phyloP scores from a whole-genome alignment of 2,329 filamentous ascomycete species.

The Stemphylium vesicarium region DNA sequence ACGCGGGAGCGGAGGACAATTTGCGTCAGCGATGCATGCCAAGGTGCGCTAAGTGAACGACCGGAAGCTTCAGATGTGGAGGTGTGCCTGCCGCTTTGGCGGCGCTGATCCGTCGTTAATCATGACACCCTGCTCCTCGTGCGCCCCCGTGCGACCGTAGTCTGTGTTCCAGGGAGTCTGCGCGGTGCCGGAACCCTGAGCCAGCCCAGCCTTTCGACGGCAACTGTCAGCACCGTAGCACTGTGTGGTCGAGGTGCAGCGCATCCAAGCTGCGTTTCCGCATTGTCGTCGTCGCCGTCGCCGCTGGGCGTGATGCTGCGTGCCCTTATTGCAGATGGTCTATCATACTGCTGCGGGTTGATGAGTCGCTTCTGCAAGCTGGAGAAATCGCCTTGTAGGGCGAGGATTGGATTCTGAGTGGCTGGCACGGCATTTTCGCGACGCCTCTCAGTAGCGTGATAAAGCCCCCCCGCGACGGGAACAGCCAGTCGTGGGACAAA shows the following conservation, averaged over 20 bases:
- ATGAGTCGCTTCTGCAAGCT: constrained; percentile 11
- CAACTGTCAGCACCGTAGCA: constrained; percentile 11
- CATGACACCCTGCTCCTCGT: constrained; percentile 22
- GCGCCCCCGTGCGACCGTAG: constrained; percentile 18
- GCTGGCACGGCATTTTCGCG: constrained; percentile 17
- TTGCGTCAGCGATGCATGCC: constrained; percentile 39
- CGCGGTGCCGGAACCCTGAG: constrained; percentile 19
- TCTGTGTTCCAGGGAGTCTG: constrained; percentile 17
- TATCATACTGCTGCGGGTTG: not conserved
- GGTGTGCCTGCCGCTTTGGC: constrained; percentile 30
- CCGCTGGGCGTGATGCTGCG: constrained; percentile 6
- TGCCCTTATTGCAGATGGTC: constrained; percentile 11
- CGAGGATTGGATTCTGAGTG: constrained; percentile 19
- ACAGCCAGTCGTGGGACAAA: constrained; percentile 8
- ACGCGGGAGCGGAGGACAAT: constrained; percentile 43
- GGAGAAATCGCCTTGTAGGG: constrained; percentile 29
- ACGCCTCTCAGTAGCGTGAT: constrained; percentile 14
- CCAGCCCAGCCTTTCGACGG: constrained; percentile 8
- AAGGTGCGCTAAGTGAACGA: constrained; percentile 37
- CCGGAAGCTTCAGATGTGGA: constrained; percentile 45
- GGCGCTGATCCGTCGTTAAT: constrained; percentile 29
- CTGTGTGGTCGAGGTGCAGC: not conserved
- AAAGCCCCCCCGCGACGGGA: constrained; percentile 23
- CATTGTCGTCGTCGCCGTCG: constrained; percentile 4
- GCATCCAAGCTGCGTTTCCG: constrained; percentile 7